Percentiles rank a stretch among this genome's conserved stretches.
These are phyloP conservation scores for Acacia confusa DNA, from an alignment of 306 rosid species.

Conservation along the genomic window DNA sequence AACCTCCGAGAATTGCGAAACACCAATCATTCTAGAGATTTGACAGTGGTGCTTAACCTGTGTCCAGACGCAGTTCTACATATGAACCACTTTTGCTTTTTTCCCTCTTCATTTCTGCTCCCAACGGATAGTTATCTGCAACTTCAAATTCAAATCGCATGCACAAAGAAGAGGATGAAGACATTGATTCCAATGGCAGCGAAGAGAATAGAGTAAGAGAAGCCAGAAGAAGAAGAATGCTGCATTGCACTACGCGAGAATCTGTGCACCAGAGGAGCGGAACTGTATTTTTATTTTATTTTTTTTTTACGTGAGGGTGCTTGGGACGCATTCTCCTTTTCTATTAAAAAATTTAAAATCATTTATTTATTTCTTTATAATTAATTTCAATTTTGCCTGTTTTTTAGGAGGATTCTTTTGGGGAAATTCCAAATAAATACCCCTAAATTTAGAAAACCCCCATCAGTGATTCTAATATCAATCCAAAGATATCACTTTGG, in stretches of 20 bases:
- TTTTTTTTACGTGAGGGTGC: too few species aligned
- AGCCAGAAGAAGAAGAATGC: not conserved
- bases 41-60: constrained; percentile 12
- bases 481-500: too few species aligned
- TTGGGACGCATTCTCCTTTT: not conserved
- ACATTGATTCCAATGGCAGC: not conserved
- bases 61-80: not conserved
- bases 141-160: not conserved
- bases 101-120: not conserved
- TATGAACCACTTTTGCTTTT: not conserved
- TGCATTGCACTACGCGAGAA: not conserved
- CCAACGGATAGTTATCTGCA: not conserved
- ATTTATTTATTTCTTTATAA: too few species aligned
- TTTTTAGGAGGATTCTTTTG: too few species aligned
- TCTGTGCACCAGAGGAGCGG: not conserved
- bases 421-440: too few species aligned
- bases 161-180: not conserved
- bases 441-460: too few species aligned
- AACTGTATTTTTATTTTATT: not conserved
- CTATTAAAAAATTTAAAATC: too few species aligned
- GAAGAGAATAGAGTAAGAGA: not conserved
- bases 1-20: constrained; percentile 32
- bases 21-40: constrained; percentile 1
- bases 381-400: too few species aligned
- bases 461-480: too few species aligned